Conservation (phyloP, 164 flowering plant genomes). For the Malania oleifera region DNA sequence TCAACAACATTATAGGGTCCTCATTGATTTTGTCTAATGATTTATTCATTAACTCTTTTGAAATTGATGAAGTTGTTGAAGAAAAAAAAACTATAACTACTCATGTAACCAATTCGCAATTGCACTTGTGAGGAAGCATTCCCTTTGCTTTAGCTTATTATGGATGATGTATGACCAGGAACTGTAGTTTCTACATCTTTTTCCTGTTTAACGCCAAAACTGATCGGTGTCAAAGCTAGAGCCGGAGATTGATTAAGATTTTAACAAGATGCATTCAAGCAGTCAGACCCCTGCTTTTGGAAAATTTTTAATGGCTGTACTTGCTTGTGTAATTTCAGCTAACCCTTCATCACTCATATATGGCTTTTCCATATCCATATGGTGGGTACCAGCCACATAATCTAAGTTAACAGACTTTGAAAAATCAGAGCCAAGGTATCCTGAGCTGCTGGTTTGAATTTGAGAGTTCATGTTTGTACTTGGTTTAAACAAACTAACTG, state of each 20-base stretch:
- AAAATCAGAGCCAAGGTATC: constrained; percentile 17
- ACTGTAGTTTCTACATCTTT: constrained; percentile 15
- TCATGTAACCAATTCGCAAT: constrained; percentile 40
- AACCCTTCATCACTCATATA: constrained; percentile 39
- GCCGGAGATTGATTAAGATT: constrained; percentile 14
- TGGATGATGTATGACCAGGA: constrained; percentile 11
- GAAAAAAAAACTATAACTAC: constrained; percentile 73
- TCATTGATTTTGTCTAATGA: constrained; percentile 36
- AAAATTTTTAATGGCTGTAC: constrained; percentile 11
- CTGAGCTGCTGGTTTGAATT: constrained; percentile 17
- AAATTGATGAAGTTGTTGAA: constrained; percentile 46
- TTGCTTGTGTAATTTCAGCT: constrained; percentile 32
- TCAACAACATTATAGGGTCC: constrained; percentile 20
- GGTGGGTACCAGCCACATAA: constrained; percentile 15
- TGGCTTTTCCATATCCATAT: constrained; percentile 20
- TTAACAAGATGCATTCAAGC: constrained; percentile 7
- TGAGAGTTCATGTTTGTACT: constrained; percentile 17
- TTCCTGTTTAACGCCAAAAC: constrained; percentile 16
- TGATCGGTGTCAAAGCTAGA: constrained; percentile 18
- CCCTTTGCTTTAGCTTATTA: constrained; percentile 16
- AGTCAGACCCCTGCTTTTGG: constrained; percentile 16
- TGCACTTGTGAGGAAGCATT: constrained; percentile 16
- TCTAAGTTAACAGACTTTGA: constrained; percentile 19
- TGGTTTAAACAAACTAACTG: constrained; percentile 23
- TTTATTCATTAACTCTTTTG: constrained; percentile 46